Evolutionary conservation across 2,329 filamentous ascomycete species (phyloP), one percentile per base, ranked within the genome.

Genomic region (Aotearoamyces nothofagi): DNA sequence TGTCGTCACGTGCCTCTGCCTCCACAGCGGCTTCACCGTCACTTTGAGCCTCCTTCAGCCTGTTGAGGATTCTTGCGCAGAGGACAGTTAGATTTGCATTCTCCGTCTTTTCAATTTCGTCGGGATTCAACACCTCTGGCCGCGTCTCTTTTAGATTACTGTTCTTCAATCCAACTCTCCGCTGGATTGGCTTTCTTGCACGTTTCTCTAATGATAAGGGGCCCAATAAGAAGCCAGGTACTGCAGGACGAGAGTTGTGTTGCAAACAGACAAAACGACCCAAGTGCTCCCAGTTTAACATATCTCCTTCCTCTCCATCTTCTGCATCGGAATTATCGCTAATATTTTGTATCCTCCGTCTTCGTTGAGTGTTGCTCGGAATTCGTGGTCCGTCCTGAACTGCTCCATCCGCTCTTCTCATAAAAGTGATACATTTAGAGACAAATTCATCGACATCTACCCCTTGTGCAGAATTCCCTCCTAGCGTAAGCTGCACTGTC

Each of bases 381-480:
- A 54, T 27, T 65, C 64, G 5, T 57, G 57, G 2, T 58, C 64
- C 49, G 22, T 66, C 59, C 27, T 66, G 58, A 9, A 55, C 54
- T 14, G 68, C 66, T 8, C 64, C 66, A 5, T 65, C 58, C 3
- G 71, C 78, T 19, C 68, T 63, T 13, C 70, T 72, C 83, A 96
- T 94, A 49, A 80, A 96, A 3, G 68, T 69, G 34, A 92, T 83
- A 50, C 79, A 87, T 52, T 92, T 92, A 1, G 80, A 79, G 9
- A 96, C 71, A 45, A 96, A 92, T 43, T 93, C 81, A 36, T 96
- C 86, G 0, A 92, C 64, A 45, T 96, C 86, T 13, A 98, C 58
- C 5, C 84, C 82, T 28, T 78, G 72, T 3, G 71, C 69, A 2
- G 66, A 58, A 42, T 78, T 77, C n/a, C n/a, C n/a, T 5, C 84